Evolutionary conservation across 1,284 basidiomycete species (phyloP).

Genomic region (Ceratobasidium theobromae): DNA sequence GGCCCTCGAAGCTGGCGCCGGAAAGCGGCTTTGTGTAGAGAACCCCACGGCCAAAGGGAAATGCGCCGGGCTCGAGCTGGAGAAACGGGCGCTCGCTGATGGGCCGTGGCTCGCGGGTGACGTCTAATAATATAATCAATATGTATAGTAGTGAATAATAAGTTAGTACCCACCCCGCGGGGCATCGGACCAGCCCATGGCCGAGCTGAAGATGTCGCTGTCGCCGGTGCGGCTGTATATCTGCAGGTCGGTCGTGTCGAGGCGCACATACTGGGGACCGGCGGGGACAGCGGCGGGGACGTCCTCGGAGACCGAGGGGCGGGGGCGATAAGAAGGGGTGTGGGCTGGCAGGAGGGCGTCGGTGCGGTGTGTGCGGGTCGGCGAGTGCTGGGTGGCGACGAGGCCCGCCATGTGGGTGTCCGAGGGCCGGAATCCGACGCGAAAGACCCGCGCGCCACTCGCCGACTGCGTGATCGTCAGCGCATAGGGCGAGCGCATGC

Average conservation of each 20-base stretch:
- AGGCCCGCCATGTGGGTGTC: no score
- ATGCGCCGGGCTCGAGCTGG: constrained; percentile 30
- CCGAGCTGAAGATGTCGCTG: constrained; percentile 63
- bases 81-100: constrained; percentile 27
- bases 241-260: constrained; percentile 14
- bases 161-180: constrained; percentile 39
- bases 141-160: constrained; percentile 33
- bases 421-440: constrained; percentile 26
- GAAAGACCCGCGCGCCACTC: constrained; percentile 24
- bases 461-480: constrained; percentile 60
- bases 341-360: neutral
- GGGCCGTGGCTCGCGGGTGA: constrained; percentile 43
- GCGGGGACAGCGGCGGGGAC: no score
- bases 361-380: neutral
- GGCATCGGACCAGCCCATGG: constrained; percentile 60
- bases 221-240: constrained; percentile 36
- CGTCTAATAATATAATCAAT: constrained; percentile 2
- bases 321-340: neutral
- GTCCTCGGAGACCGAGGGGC: no score
- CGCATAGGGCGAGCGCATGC: constrained; percentile 70
- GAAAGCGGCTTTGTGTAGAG: constrained; percentile 52
- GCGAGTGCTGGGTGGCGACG: constrained; percentile 5
- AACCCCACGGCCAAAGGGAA: constrained; percentile 71
- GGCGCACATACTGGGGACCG: constrained; percentile 38
- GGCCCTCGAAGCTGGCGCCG: neutral